A percentile compares a stretch with the other conserved stretches of the same genome.
phyloP scores from a whole-genome alignment of 2,329 filamentous ascomycete species.

The Diaporthe aspalathi region DNA sequence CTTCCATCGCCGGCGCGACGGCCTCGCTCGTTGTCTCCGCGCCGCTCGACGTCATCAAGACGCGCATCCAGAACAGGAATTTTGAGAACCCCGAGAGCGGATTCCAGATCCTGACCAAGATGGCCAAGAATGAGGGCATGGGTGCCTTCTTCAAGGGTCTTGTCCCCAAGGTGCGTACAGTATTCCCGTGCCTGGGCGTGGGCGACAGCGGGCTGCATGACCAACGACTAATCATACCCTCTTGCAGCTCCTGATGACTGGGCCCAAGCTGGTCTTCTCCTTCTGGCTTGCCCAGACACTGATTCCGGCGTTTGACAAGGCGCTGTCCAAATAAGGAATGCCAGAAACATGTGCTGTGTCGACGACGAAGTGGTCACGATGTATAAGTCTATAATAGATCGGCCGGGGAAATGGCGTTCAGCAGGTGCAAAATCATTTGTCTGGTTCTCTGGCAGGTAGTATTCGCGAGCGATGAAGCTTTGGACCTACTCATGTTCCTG shows the following conservation, averaged over 20 bases:
- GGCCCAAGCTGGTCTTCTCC: slow-evolving; percentile 98
- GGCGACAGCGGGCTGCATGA: not conserved
- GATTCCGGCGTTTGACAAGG: slow-evolving; percentile 86
- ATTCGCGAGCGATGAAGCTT: slow-evolving; percentile 13
- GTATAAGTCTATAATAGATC: slow-evolving; percentile 38
- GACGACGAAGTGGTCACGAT: slow-evolving; percentile 8
- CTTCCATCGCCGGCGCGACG: slow-evolving; percentile 93
- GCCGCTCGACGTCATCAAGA: slow-evolving; percentile 97
- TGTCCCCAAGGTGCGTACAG: slow-evolving; percentile 78
- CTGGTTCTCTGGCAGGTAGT: slow-evolving; percentile 25
- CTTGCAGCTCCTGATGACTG: slow-evolving; percentile 89
- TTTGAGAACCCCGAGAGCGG: slow-evolving; percentile 98
- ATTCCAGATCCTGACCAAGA: slow-evolving; percentile 90
- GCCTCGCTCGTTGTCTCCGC: slow-evolving; percentile 97
- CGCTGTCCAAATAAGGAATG: slow-evolving; percentile 46
- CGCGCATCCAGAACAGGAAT: slow-evolving; percentile 97
- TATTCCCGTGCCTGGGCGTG: not conserved
- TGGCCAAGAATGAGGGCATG: slow-evolving; percentile 90
- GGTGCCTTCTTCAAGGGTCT: slow-evolving; percentile 97
- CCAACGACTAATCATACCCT: slow-evolving; percentile 1
- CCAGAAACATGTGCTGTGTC: not conserved
- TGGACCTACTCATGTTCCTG: slow-evolving; percentile 8
- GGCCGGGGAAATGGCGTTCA: slow-evolving; percentile 36
- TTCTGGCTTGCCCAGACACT: slow-evolving; percentile 99
- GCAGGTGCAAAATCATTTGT: slow-evolving; percentile 15